Evolutionary conservation across 1,284 basidiomycete genomes (phyloP).

Genomic region (Leccinum pallidistipes): DNA sequence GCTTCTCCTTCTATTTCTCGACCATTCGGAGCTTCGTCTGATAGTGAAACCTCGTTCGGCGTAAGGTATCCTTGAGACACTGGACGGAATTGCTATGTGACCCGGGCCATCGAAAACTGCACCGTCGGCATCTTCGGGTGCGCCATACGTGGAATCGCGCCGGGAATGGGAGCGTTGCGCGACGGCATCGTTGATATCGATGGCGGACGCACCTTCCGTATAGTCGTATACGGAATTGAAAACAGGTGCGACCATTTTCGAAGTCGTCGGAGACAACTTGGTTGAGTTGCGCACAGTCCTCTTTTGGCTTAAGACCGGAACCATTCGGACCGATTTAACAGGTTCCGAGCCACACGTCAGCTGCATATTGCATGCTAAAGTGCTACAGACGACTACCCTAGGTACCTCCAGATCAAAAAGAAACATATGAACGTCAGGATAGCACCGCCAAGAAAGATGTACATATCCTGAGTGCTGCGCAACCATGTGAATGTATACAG

Average conservation of each 20-base stretch:
- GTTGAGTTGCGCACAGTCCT: background rate
- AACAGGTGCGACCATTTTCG: slow-evolving; percentile 14
- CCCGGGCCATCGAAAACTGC: slow-evolving; percentile 78
- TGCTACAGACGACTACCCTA: slow-evolving; percentile 56
- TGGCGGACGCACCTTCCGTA: slow-evolving; percentile 77
- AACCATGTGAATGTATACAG: slow-evolving; percentile 15
- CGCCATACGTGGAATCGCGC: slow-evolving; percentile 64
- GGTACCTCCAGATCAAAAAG: slow-evolving; percentile 85
- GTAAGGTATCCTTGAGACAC: slow-evolving; percentile 74
- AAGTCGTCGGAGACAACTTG: background rate
- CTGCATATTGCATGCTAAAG: background rate
- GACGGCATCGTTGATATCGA: slow-evolving; percentile 64
- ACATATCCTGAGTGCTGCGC: slow-evolving; percentile 86
- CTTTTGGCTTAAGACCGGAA: slow-evolving; percentile 13
- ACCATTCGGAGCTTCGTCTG: slow-evolving; percentile 58
- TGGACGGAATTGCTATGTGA: slow-evolving; percentile 69
- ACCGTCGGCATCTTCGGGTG: slow-evolving; percentile 49
- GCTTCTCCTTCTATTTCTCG: slow-evolving; percentile 52
- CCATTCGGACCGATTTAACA: background rate
- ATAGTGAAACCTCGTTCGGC: slow-evolving; percentile 43
- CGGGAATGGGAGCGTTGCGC: slow-evolving; percentile 49
- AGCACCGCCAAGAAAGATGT: slow-evolving; percentile 84
- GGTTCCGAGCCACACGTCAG: slow-evolving; percentile 4
- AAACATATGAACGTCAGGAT: slow-evolving; percentile 90
- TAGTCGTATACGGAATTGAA: slow-evolving; percentile 53